Evolutionary conservation across 345 rosid genomes (phyloP).

Genomic region (Dipteronia dyeriana): DNA sequence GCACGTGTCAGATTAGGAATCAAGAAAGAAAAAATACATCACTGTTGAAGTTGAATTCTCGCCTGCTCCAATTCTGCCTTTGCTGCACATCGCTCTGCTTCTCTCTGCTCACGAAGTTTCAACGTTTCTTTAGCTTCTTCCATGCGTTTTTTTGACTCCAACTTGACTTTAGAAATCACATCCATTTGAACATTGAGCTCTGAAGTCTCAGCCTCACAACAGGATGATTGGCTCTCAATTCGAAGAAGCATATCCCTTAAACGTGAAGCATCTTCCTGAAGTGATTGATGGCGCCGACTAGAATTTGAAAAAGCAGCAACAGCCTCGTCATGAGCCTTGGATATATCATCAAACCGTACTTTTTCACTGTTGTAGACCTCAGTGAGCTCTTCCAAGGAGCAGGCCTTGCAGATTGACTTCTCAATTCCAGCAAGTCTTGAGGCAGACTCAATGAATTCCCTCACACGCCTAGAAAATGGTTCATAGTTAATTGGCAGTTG

Average conservation of each 20-base stretch:
- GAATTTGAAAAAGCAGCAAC: constrained; percentile 30
- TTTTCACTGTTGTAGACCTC: constrained; percentile 26
- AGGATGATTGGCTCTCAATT: constrained; percentile 31
- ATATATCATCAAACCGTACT: constrained; percentile 29
- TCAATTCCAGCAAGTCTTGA: constrained; percentile 22
- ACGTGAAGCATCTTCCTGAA: constrained; percentile 27
- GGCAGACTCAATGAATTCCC: constrained; percentile 14
- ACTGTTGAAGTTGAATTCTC: constrained; percentile 19
- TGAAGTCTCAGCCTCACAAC: constrained; percentile 40
- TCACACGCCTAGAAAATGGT: neutral
- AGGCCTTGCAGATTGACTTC: constrained; percentile 2
- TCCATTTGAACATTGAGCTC: constrained; percentile 20
- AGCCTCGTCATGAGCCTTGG: constrained; percentile 30
- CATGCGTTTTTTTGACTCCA: constrained; percentile 31
- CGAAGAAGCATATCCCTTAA: constrained; percentile 25
- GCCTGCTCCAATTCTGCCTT: constrained; percentile 30
- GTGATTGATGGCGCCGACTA: constrained; percentile 16
- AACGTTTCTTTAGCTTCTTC: constrained; percentile 26
- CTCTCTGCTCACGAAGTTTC: constrained; percentile 16
- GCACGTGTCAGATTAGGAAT: neutral
- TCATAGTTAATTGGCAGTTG: constrained; percentile 1
- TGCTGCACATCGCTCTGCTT: constrained; percentile 23
- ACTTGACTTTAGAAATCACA: constrained; percentile 25
- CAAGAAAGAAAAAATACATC: neutral
- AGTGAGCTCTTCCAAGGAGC: constrained; percentile 28